These are phyloP conservation scores for Pythium phragmitis DNA, from an alignment of 352 stramenopile genomes.

Conservation along the genomic window DNA sequence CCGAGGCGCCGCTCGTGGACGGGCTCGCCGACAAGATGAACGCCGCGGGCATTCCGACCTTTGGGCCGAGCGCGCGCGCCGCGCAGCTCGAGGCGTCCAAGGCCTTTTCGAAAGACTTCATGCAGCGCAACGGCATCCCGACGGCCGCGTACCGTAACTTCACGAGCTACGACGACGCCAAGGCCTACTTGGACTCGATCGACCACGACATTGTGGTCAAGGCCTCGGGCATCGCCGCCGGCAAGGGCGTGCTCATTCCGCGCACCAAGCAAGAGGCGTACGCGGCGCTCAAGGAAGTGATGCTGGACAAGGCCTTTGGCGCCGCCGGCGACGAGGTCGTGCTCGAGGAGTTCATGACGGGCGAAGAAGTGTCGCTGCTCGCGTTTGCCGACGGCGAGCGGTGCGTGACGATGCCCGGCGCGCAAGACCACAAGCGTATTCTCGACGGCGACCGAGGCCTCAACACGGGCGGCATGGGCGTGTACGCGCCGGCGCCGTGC, in stretches of 20 bases:
- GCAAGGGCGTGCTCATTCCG: slow-evolving; percentile 98
- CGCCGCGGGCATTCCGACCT: slow-evolving; percentile 90
- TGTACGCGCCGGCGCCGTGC: slow-evolving; percentile 96
- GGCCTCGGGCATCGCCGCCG: slow-evolving; percentile 98
- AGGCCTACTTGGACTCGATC: slow-evolving; percentile 92
- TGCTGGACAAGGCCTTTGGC: slow-evolving; percentile 97
- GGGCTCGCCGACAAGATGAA: slow-evolving; percentile 95
- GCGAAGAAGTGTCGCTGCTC: slow-evolving; percentile 97
- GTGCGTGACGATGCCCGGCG: slow-evolving; percentile 94
- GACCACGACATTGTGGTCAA: slow-evolving; percentile 98
- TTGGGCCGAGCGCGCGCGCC: slow-evolving; percentile 95
- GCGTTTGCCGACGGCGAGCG: slow-evolving; percentile 97
- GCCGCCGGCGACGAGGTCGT: slow-evolving; percentile 96
- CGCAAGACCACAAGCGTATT: slow-evolving; percentile 99
- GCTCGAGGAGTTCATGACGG: slow-evolving; percentile 98
- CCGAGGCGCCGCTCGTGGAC: slow-evolving; percentile 96
- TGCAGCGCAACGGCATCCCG: slow-evolving; percentile 96
- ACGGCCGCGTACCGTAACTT: slow-evolving; percentile 98
- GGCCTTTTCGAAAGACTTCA: slow-evolving; percentile 99
- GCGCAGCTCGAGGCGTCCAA: slow-evolving; percentile 98
- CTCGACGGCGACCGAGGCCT: slow-evolving; percentile 96
- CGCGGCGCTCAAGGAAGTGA: slow-evolving; percentile 94
- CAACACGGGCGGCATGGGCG: slow-evolving; percentile 99
- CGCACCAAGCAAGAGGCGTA: slow-evolving; percentile 92
- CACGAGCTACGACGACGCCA: slow-evolving; percentile 88